Base-by-base conservation (phyloP, 1,139 yeast species). In the Wickerhamomyces sp. region DNA sequence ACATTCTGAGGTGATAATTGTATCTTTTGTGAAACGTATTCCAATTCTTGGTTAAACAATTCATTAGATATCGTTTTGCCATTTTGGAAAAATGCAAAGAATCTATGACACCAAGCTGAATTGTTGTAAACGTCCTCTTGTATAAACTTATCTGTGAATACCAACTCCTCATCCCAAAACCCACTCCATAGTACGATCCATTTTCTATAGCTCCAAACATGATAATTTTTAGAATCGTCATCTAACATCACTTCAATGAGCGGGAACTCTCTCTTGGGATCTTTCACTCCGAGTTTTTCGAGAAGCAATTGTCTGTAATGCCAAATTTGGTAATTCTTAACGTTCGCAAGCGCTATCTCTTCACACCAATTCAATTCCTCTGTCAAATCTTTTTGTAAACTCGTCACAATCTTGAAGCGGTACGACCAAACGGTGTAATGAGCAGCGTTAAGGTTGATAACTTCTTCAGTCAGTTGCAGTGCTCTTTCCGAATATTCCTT, bases 241-340 rank as follows among this genome's bases (percentile, higher is more conserved):
- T 72, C 75, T 10, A 91, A 61, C 81, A 89, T 82, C 29, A 73
- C 61, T 31, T 70, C 69, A 33, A 84, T 62, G 14, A 86, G 64
- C 4, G 84, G 81, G 39, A 67, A 68, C 51, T 88, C 96, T 22
- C 76, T 59, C 33, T 59, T 62, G 7, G 75, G 65, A 30, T 63
- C 58, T 39, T 74, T 78, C 12, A 23, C 47, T 32, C 33, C 44
- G 22, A 43, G 56, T 40, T 49, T 59, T 13, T 39, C 31, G 23
- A 40, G 45, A 28, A 82, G 49, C 31, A 75, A 58, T 52, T 84
- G 89, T 35, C 96, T 72, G 54, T 89, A 87, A 51, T 88, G 86
- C 98, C 98, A 91, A 19, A 91, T 82, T 59, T 91, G 99, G 62
- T 93, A 91, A 62, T 89, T 91, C 58, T 91, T 91, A 31, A 89